These are phyloP conservation scores for Cladorrhinum sp. DNA, from an alignment of 2,329 filamentous ascomycete species.

Conservation along the genomic window DNA sequence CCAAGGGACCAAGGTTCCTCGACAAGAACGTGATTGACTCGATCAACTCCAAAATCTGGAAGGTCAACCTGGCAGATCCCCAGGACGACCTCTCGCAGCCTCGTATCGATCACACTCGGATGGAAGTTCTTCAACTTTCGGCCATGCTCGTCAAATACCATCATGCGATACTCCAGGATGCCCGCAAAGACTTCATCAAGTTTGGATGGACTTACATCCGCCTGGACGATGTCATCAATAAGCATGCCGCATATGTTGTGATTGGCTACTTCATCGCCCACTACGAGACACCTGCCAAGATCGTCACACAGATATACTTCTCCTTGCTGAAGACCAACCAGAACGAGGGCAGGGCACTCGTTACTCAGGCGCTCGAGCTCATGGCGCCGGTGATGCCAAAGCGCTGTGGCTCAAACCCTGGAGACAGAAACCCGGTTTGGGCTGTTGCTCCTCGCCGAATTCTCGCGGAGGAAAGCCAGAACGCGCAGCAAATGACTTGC, in stretches of 20 bases:
- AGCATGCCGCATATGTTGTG: conserved; percentile 94
- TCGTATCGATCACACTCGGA: conserved; percentile 90
- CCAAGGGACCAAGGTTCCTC: conserved; percentile 67
- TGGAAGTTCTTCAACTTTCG: conserved; percentile 93
- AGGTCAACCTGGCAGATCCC: conserved; percentile 75
- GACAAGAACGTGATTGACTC: conserved; percentile 85
- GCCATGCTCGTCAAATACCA: conserved; percentile 96
- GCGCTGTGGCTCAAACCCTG: conserved; percentile 64
- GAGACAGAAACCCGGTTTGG: conserved; percentile 79
- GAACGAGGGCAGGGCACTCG: conserved; percentile 85
- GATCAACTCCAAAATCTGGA: conserved; percentile 92
- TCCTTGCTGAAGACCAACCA: conserved; percentile 89
- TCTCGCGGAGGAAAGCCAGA: conserved; percentile 88
- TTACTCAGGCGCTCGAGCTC: conserved; percentile 91
- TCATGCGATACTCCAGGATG: conserved; percentile 79
- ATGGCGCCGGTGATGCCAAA: conserved; percentile 92
- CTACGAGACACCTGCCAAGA: conserved; percentile 94
- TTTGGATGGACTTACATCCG: conserved; percentile 99
- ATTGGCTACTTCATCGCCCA: conserved; percentile 97
- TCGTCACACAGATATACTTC: conserved; percentile 91
- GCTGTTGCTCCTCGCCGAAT: conserved; percentile 87
- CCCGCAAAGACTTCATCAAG: conserved; percentile 96
- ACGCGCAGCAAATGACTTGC: conserved; percentile 91
- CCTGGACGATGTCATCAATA: conserved; percentile 98
- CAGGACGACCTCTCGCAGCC: conserved; percentile 79